Percentiles rank a stretch among this genome's conserved stretches.
Conservation (phyloP, 1,284 basidiomycete species). For the Stygiomarasmius scandens region DNA sequence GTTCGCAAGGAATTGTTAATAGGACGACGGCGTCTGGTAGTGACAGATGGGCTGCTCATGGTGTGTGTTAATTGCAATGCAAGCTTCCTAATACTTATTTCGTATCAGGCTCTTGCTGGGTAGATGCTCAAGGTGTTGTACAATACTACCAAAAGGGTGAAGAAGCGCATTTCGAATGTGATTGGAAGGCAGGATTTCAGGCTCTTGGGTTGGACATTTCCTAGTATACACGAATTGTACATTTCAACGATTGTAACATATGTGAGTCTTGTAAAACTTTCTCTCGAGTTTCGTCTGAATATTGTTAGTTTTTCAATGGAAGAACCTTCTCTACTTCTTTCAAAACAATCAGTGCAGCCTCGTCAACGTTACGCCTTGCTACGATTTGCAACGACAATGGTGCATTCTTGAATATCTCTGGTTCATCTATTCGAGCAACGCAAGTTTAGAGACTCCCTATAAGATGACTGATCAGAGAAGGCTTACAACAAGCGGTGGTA, state of each 20-base stretch:
- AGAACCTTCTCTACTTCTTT: constrained; percentile 8
- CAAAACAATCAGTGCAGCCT: constrained; percentile 5
- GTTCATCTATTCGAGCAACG: constrained; percentile 5
- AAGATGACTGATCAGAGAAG: not conserved
- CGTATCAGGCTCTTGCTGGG: not conserved
- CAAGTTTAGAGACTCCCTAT: not conserved
- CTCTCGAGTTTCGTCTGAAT: too few species aligned
- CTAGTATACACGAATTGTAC: not conserved
- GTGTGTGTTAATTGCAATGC: not conserved
- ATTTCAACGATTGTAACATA: too few species aligned
- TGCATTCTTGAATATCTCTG: constrained; percentile 5
- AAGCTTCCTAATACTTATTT: too few species aligned
- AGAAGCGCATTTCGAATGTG: not conserved
- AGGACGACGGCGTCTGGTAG: not conserved
- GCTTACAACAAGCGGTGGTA: constrained; percentile 6
- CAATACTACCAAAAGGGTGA: not conserved
- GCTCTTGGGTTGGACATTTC: not conserved
- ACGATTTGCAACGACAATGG: constrained; percentile 12
- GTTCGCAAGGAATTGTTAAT: not conserved
- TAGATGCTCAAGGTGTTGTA: not conserved
- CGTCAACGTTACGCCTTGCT: constrained; percentile 3
- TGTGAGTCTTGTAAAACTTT: too few species aligned
- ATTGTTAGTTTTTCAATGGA: constrained; percentile 1
- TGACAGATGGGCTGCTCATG: not conserved
- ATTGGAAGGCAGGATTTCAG: not conserved